Conservation (phyloP, 768 basidiomycete genomes). For the Termitomyces sp. region DNA sequence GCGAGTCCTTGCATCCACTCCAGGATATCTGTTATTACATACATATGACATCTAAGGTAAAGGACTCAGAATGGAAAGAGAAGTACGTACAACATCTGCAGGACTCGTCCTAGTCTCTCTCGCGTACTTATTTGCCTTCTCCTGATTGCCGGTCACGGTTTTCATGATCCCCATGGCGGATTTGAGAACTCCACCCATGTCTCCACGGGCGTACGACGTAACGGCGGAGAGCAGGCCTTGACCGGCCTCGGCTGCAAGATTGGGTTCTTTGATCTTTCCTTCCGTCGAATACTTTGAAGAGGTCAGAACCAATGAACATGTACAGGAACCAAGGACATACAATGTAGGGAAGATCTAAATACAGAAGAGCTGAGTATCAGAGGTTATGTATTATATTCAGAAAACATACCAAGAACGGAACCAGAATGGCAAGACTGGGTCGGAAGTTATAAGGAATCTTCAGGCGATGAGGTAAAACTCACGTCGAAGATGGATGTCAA, state of each 20-base stretch:
- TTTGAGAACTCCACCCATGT: conserved; percentile 74
- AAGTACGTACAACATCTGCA: conserved; percentile 75
- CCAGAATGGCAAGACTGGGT: conserved; percentile 85
- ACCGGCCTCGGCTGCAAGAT: conserved; percentile 83
- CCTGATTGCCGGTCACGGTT: conserved; percentile 60
- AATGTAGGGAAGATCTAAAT: conserved; percentile 64
- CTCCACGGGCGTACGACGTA: conserved; percentile 71
- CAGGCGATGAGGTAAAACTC: conserved; percentile 22
- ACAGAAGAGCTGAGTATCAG: neutral
- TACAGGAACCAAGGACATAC: conserved; percentile 29
- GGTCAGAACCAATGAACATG: neutral
- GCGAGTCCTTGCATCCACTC: conserved; percentile 78
- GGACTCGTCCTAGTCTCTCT: conserved; percentile 68
- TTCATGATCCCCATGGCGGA: conserved; percentile 75
- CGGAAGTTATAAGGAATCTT: conserved; percentile 1
- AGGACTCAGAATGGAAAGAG: neutral
- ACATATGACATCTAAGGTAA: neutral
- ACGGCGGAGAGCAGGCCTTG: conserved; percentile 81
- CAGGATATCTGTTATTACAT: conserved; percentile 64
- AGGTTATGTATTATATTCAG: neutral
- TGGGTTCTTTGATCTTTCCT: conserved; percentile 93
- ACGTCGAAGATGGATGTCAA: conserved; percentile 83
- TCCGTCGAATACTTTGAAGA: conserved; percentile 80
- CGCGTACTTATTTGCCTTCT: conserved; percentile 60
- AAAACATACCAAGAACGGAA: conserved; percentile 65